phyloP scores from a whole-genome alignment of 495 filamentous ascomycete genomes.

The Alectoria sarmentosa region DNA sequence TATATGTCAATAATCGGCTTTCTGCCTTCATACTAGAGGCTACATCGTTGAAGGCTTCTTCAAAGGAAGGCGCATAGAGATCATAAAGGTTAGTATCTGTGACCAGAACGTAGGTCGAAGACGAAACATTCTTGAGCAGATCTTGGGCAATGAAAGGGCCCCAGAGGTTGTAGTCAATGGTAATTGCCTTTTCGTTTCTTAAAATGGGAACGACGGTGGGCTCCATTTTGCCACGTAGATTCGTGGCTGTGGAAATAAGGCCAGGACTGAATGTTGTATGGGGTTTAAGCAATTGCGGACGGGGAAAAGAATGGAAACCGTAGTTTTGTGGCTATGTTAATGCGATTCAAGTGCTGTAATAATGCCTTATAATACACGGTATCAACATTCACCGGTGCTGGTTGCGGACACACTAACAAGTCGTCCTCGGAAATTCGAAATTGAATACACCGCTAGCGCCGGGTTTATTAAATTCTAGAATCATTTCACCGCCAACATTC shows the following conservation, averaged over 20 bases:
- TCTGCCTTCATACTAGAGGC: constrained; percentile 30
- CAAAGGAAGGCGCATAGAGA: constrained; percentile 72
- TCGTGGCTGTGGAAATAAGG: neutral
- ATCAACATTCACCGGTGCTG: no score
- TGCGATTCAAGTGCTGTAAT: no score
- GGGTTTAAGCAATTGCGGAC: no score
- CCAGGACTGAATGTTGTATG: neutral
- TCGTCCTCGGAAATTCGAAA: no score
- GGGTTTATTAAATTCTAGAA: no score
- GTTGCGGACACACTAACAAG: no score
- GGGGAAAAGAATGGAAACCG: no score
- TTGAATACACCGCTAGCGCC: no score
- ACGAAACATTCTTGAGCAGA: constrained; percentile 65
- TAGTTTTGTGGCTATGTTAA: no score
- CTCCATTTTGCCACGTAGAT: neutral
- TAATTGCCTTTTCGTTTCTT: constrained; percentile 70
- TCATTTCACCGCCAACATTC: neutral
- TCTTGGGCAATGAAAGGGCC: constrained; percentile 73
- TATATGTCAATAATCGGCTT: constrained; percentile 71
- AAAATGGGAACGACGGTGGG: constrained; percentile 47
- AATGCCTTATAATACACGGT: no score
- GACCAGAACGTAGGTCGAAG: constrained; percentile 90
- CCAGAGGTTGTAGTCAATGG: constrained; percentile 91
- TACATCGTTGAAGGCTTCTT: constrained; percentile 55
- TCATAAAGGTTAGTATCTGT: constrained; percentile 89